Percentiles rank a stretch among this genome's conserved stretches.
These are phyloP conservation scores for Scedosporium boydii DNA, from an alignment of 2,329 filamentous ascomycete genomes.

Conservation along the genomic window DNA sequence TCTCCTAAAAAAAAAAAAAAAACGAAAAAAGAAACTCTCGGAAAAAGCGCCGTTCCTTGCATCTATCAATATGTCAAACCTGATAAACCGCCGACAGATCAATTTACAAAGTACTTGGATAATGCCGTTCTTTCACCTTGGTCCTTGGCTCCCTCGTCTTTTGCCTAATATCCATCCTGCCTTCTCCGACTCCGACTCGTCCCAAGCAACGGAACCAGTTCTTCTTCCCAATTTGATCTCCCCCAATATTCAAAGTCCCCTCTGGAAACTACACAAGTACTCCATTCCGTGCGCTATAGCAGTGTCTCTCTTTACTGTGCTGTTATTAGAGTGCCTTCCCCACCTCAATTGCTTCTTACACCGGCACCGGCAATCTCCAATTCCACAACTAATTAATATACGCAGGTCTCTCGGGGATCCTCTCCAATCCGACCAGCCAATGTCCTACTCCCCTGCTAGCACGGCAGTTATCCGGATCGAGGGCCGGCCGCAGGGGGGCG, in stretches of 20 bases:
- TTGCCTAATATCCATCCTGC: background rate
- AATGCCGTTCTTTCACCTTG: background rate
- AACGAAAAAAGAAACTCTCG: background rate
- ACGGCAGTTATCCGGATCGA: conserved; percentile 4
- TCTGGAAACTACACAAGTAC: too few relatives aligned
- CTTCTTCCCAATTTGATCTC: background rate
- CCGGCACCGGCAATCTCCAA: background rate
- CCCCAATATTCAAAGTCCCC: background rate
- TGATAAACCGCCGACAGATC: background rate
- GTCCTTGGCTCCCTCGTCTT: background rate
- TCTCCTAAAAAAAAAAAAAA: background rate
- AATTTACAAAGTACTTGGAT: too few relatives aligned
- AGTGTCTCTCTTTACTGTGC: background rate
- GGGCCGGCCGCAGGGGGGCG: background rate
- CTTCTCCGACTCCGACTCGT: background rate
- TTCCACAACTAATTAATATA: conserved; percentile 3
- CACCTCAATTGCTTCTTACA: background rate
- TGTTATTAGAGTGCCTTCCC: background rate
- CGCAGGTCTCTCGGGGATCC: background rate
- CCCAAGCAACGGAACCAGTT: background rate
- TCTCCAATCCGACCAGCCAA: background rate
- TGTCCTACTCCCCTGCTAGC: background rate
- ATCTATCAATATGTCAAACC: background rate
- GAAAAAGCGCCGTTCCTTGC: background rate
- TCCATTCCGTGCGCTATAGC: background rate